phyloP scores from a whole-genome alignment of 768 basidiomycete genomes.

The Termitomyces sp. region DNA sequence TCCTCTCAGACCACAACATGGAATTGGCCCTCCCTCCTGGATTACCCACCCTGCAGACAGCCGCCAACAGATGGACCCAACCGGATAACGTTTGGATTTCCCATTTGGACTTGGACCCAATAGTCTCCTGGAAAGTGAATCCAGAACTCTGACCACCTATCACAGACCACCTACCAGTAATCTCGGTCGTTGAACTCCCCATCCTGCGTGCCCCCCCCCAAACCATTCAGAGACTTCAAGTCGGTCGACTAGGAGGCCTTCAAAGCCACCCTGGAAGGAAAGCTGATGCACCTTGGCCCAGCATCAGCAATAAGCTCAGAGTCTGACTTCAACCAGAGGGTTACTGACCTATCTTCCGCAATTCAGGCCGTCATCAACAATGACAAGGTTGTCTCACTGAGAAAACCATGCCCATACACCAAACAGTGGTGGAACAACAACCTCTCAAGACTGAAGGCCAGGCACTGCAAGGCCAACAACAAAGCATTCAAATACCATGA shows the following conservation, averaged over 20 bases:
- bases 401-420: no score
- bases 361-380: no score
- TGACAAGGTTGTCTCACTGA: no score
- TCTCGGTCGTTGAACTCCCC: conserved; percentile 18
- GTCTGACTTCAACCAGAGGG: no score
- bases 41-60: background rate
- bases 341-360: no score
- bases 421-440: no score
- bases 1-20: background rate
- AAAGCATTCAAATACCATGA: background rate
- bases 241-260: conserved; percentile 21
- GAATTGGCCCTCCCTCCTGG: background rate
- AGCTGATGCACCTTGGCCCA: no score
- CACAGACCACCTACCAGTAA: conserved; percentile 33
- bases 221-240: conserved; percentile 18
- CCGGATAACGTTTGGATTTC: conserved; percentile 4
- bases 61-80: background rate
- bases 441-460: no score
- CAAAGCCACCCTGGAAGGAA: conserved; percentile 3
- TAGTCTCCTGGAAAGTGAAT: background rate
- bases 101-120: background rate
- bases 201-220: background rate
- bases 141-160: conserved; percentile 7
- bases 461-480: no score
- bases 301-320: no score